Evolutionary conservation across 1,139 yeast species (phyloP).

Genomic region (Protomyces gravidus): DNA sequence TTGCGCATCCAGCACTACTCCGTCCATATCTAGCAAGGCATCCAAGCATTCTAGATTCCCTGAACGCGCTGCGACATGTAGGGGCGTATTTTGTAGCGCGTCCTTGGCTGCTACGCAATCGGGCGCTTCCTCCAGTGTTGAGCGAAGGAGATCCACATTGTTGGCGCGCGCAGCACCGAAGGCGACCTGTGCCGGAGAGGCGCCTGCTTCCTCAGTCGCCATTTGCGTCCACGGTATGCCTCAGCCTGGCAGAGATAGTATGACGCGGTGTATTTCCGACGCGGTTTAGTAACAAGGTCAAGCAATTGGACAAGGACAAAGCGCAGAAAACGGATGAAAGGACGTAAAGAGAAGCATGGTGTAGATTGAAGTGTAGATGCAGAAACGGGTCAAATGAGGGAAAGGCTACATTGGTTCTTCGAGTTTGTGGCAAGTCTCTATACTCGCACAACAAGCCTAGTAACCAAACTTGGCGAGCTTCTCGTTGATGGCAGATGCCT

Average conservation of each 20-base stretch:
- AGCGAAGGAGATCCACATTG: slow-evolving; percentile 16
- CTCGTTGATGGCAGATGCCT: slow-evolving; percentile 69
- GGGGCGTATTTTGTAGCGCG: slow-evolving; percentile 73
- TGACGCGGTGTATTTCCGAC: too few relatives aligned
- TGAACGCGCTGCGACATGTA: slow-evolving; percentile 73
- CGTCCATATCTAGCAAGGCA: slow-evolving; percentile 74
- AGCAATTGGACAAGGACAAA: not conserved
- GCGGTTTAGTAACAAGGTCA: too few relatives aligned
- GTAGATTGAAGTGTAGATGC: not conserved
- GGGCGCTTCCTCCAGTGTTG: slow-evolving; percentile 45
- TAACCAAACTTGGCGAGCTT: slow-evolving; percentile 77
- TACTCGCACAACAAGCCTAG: slow-evolving; percentile 43
- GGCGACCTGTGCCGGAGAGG: slow-evolving; percentile 17
- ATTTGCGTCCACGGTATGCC: too few relatives aligned
- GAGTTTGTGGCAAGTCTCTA: not conserved
- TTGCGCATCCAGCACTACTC: slow-evolving; percentile 80
- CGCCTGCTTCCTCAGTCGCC: slow-evolving; percentile 19
- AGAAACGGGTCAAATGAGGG: too few relatives aligned
- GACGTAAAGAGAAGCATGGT: not conserved
- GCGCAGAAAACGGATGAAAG: not conserved
- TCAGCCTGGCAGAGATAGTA: too few relatives aligned
- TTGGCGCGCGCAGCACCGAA: slow-evolving; percentile 20
- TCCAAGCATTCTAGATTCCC: slow-evolving; percentile 82
- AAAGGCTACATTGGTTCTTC: too few relatives aligned
- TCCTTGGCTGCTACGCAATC: slow-evolving; percentile 69